Evolutionary conservation across 176 grass and related monocot genomes (phyloP).

Genomic region (Eleusine indica): DNA sequence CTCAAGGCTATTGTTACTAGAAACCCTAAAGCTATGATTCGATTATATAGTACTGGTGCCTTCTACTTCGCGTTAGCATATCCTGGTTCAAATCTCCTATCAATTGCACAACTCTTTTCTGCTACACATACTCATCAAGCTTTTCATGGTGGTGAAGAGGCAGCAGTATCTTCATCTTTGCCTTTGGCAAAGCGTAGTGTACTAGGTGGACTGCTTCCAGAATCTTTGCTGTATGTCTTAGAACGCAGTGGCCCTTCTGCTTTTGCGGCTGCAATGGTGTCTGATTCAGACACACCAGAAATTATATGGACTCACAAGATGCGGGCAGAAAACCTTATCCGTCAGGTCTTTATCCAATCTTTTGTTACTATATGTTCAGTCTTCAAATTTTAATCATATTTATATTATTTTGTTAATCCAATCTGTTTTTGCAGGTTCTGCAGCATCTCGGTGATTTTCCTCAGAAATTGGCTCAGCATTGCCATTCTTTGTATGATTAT

Average conservation of each 20-base stretch:
- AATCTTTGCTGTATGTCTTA: conserved; percentile 94
- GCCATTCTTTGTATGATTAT: conserved; percentile 98
- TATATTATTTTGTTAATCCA: conserved; percentile 27
- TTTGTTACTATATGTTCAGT: conserved; percentile 28
- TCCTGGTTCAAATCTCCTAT: conserved; percentile 93
- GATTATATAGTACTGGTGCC: conserved; percentile 86
- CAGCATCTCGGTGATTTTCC: conserved; percentile 98
- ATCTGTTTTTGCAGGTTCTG: conserved; percentile 74
- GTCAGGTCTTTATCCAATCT: conserved; percentile 60
- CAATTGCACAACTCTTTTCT: conserved; percentile 87
- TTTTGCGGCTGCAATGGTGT: conserved; percentile 93
- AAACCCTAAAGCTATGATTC: conserved; percentile 98
- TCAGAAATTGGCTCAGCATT: conserved; percentile 96
- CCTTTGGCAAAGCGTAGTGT: conserved; percentile 96
- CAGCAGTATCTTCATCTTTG: conserved; percentile 86
- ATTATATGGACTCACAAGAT: conserved; percentile 99
- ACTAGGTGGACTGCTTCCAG: conserved; percentile 88
- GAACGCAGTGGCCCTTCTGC: conserved; percentile 86
- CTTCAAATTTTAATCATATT: conserved; percentile 30
- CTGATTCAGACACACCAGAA: conserved; percentile 99
- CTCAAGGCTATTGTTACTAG: conserved; percentile 96
- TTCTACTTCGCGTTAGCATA: conserved; percentile 96
- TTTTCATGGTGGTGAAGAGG: conserved; percentile 99
- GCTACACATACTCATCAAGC: conserved; percentile 95
- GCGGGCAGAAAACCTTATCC: conserved; percentile 95